These are phyloP conservation scores for Sisymbrium irio DNA, from an alignment of 345 rosid species.

Conservation along the genomic window DNA sequence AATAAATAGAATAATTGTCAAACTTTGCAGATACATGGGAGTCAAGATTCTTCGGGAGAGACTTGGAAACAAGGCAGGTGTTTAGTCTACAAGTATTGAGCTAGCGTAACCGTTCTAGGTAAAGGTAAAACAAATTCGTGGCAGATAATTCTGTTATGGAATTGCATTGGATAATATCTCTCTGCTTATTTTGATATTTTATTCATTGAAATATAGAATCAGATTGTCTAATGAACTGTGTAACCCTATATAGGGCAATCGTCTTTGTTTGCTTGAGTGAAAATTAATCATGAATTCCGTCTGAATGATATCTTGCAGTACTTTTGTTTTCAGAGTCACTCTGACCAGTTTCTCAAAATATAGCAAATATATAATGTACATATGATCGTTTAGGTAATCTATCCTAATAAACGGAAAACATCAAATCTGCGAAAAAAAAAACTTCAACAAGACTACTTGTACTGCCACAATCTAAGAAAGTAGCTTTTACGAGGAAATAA, in stretches of 20 bases:
- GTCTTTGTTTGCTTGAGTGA: slow-evolving; percentile 25
- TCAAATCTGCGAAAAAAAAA: background rate
- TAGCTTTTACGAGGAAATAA: background rate
- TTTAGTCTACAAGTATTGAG: slow-evolving; percentile 28
- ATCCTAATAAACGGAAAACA: background rate
- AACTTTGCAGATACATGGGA: slow-evolving; percentile 78
- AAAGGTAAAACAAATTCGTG: background rate
- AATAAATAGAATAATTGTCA: slow-evolving; percentile 11
- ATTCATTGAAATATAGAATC: slow-evolving; percentile 30
- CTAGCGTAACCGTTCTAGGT: background rate
- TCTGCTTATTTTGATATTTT: slow-evolving; percentile 23
- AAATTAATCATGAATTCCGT: background rate
- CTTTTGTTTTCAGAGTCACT: background rate
- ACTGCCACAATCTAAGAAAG: background rate
- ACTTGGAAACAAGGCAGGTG: slow-evolving; percentile 56
- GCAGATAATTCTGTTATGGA: slow-evolving; percentile 19
- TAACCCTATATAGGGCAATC: slow-evolving; percentile 22
- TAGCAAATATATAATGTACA: background rate
- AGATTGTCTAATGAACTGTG: slow-evolving; percentile 26
- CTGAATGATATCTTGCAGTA: background rate
- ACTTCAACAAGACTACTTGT: background rate
- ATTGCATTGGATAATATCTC: slow-evolving; percentile 14
- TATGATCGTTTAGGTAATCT: background rate
- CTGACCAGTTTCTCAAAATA: background rate
- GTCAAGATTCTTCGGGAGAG: slow-evolving; percentile 76